Percentiles rank a stretch among this genome's conserved stretches.
Evolutionary conservation across 108 stramenopile species (phyloP).

Genomic region (Nitzschia sp.): DNA sequence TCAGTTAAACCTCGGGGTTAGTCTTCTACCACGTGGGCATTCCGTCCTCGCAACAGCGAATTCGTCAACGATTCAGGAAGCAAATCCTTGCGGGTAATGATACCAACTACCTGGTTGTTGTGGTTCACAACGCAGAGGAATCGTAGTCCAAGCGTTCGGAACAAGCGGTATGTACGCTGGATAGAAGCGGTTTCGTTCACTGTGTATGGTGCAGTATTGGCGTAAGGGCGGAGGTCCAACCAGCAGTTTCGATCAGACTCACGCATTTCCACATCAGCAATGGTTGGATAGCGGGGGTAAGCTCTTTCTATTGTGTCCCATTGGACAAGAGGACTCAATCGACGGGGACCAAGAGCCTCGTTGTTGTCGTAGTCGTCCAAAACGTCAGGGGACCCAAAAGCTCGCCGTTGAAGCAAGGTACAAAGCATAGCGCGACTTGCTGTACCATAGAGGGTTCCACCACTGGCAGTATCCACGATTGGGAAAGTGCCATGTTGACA

Average conservation of each 20-base stretch:
- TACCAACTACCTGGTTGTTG: constrained; percentile 89
- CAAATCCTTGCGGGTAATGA: constrained; percentile 84
- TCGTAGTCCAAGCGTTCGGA: constrained; percentile 94
- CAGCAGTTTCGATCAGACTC: constrained; percentile 82
- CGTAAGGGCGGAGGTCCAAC: constrained; percentile 95
- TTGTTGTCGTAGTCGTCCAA: constrained; percentile 66
- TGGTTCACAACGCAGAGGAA: constrained; percentile 92
- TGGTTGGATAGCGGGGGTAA: constrained; percentile 91
- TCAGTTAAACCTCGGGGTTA: too few relatives aligned
- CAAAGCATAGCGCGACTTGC: constrained; percentile 84
- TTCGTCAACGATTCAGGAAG: constrained; percentile 75
- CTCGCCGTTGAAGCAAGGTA: constrained; percentile 83
- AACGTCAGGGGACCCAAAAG: constrained; percentile 81
- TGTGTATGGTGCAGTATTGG: constrained; percentile 94
- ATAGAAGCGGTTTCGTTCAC: constrained; percentile 92
- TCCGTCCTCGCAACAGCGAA: constrained; percentile 77
- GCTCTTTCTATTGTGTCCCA: constrained; percentile 94
- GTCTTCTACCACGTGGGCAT: constrained; percentile 62
- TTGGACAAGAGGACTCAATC: constrained; percentile 85
- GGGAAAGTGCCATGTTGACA: constrained; percentile 90
- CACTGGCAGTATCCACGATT: constrained; percentile 88
- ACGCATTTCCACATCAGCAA: constrained; percentile 78
- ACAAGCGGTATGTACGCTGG: constrained; percentile 91
- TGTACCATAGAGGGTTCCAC: constrained; percentile 89
- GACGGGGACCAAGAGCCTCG: constrained; percentile 60